These are phyloP conservation scores for Botrytis porri DNA, from an alignment of 2,329 filamentous ascomycete species.

Conservation along the genomic window DNA sequence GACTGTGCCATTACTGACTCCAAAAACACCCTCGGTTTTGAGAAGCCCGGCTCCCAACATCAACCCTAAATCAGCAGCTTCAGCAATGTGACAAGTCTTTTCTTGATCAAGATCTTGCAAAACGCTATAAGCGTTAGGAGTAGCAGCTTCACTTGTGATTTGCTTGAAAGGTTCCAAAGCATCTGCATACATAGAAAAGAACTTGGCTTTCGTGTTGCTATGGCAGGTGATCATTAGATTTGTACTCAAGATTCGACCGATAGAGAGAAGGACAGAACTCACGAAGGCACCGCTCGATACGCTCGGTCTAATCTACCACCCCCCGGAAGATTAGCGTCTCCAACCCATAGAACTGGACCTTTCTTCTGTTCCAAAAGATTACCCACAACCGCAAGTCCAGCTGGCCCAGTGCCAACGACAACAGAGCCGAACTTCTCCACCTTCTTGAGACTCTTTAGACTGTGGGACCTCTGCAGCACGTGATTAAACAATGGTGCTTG, in stretches of 20 bases:
- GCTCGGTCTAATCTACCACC: conserved; percentile 51
- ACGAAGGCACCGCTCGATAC: conserved; percentile 59
- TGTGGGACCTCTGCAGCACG: not conserved
- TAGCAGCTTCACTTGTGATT: conserved; percentile 46
- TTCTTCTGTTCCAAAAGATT: conserved; percentile 56
- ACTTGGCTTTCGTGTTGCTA: conserved; percentile 58
- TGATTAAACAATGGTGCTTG: not conserved
- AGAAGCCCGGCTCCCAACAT: conserved; percentile 46
- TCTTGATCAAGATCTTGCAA: conserved; percentile 53
- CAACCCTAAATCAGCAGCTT: conserved; percentile 55
- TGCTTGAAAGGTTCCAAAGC: conserved; percentile 51
- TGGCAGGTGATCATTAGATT: not conserved
- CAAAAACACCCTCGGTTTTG: conserved; percentile 42
- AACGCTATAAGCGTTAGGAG: conserved; percentile 53
- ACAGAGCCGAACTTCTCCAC: conserved; percentile 47
- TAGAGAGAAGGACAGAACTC: not conserved
- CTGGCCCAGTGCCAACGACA: conserved; percentile 57
- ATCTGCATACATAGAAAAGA: conserved; percentile 57
- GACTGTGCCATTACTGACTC: conserved; percentile 41
- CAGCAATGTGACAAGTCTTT: conserved; percentile 53
- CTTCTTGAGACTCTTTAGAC: not conserved
- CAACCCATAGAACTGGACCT: conserved; percentile 56
- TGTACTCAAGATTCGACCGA: not conserved
- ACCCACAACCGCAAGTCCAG: conserved; percentile 59
- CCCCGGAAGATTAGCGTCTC: conserved; percentile 48